Evolutionary conservation across 2,329 filamentous ascomycete species (phyloP).

Genomic region (Cladosporium velox): DNA sequence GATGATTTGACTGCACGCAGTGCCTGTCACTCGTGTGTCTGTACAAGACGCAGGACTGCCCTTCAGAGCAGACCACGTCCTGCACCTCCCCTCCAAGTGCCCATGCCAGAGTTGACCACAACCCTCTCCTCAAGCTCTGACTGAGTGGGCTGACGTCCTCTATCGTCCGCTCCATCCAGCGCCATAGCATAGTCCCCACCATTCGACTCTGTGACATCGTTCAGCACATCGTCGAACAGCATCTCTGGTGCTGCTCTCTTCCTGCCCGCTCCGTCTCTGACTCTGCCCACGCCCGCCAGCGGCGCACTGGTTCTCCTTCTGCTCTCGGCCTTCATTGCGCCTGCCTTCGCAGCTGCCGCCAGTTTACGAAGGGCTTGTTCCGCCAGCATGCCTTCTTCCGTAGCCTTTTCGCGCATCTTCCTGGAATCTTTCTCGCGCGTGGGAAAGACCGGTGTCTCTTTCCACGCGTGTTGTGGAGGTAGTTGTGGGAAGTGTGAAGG

Average conservation of each 20-base stretch:
- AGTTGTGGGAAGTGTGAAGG: conserved; percentile 63
- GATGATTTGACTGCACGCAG: background rate
- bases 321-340: conserved; percentile 48
- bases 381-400: conserved; percentile 65
- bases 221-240: conserved; percentile 54
- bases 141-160: conserved; percentile 32
- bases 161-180: conserved; percentile 30
- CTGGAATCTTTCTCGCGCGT: conserved; percentile 61
- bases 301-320: conserved; percentile 38
- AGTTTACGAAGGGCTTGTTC: conserved; percentile 66
- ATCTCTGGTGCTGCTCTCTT: conserved; percentile 45
- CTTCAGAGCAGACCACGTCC: conserved; percentile 16
- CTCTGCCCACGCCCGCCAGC: conserved; percentile 33
- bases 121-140: conserved; percentile 42
- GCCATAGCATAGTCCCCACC: conserved; percentile 36
- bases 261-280: conserved; percentile 33
- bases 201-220: conserved; percentile 41
- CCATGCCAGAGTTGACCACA: conserved; percentile 62
- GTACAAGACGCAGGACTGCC: background rate
- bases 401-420: conserved; percentile 58
- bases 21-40: background rate
- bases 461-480: conserved; percentile 66
- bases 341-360: conserved; percentile 51
- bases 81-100: conserved; percentile 56
- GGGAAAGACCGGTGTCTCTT: conserved; percentile 60